Percentiles rank a stretch among this genome's conserved stretches.
Evolutionary conservation across 2,329 filamentous ascomycete species (phyloP).

Genomic region (Colletotrichum scovillei): DNA sequence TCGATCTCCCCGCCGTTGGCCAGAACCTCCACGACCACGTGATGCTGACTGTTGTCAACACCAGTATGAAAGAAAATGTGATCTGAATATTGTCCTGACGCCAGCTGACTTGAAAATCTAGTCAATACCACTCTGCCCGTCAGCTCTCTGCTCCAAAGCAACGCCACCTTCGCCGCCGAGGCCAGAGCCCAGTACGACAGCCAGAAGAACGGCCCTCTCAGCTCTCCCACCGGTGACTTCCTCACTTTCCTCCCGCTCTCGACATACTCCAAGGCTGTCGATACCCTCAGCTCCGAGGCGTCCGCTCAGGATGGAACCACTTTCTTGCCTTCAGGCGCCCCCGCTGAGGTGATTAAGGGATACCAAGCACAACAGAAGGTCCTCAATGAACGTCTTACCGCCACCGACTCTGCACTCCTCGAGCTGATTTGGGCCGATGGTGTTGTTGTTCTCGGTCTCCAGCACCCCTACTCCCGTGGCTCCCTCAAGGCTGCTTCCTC

Average conservation of each 20-base stretch:
- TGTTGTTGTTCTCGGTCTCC: constrained; percentile 44
- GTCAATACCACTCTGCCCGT: constrained; percentile 30
- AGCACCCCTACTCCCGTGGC: constrained; percentile 53
- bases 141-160: constrained; percentile 40
- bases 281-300: constrained; percentile 43
- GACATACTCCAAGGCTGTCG: constrained; percentile 42
- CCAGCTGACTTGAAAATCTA: neutral
- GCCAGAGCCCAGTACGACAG: constrained; percentile 45
- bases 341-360: constrained; percentile 50
- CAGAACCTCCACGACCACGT: constrained; percentile 37
- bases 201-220: constrained; percentile 44
- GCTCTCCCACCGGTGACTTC: constrained; percentile 40
- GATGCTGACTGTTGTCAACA: constrained; percentile 25
- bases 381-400: constrained; percentile 44
- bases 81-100: neutral
- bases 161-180: constrained; percentile 47
- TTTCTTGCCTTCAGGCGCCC: constrained; percentile 46
- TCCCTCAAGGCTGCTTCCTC: constrained; percentile 50
- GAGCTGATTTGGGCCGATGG: constrained; percentile 48
- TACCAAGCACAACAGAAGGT: constrained; percentile 49
- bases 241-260: constrained; percentile 37
- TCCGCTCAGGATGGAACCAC: constrained; percentile 45
- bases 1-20: constrained; percentile 34
- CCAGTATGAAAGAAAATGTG: neutral
- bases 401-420: constrained; percentile 41